These are phyloP conservation scores for Elongisporangium undulatum DNA, from an alignment of 352 stramenopile species.

Conservation along the genomic window DNA sequence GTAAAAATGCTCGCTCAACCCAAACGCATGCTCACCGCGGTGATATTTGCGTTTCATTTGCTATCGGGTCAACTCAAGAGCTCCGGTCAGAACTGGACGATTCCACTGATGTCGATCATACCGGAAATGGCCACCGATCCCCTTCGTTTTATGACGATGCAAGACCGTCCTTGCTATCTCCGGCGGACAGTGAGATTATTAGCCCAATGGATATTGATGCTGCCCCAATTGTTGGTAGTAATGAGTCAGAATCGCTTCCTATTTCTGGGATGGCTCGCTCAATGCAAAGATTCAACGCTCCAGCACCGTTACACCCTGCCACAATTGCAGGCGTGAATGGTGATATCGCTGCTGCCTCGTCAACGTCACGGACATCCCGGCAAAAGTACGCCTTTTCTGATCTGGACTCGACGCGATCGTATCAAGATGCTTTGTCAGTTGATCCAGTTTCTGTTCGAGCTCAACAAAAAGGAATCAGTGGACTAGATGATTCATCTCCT, in stretches of 20 bases:
- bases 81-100: conserved; percentile 39
- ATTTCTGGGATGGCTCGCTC: conserved; percentile 48
- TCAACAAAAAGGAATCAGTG: conserved; percentile 33
- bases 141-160: conserved; percentile 17
- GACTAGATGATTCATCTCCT: background rate
- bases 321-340: conserved; percentile 23
- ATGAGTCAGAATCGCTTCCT: conserved; percentile 31
- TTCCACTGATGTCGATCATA: conserved; percentile 1
- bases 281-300: conserved; percentile 31
- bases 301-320: background rate
- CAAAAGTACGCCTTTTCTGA: conserved; percentile 46
- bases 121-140: conserved; percentile 6
- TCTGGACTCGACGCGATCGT: conserved; percentile 41
- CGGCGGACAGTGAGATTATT: conserved; percentile 32
- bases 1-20: conserved; percentile 31
- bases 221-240: background rate
- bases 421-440: conserved; percentile 53
- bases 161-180: conserved; percentile 19
- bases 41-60: conserved; percentile 76
- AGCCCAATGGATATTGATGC: conserved; percentile 36
- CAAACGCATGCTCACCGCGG: conserved; percentile 64
- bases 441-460: conserved; percentile 62
- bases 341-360: background rate
- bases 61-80: conserved; percentile 80
- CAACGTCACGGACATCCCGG: conserved; percentile 7